Evolutionary conservation across 352 stramenopile species (phyloP), one percentile per base, ranked within the genome.

Genomic region (Phytophthora pinifolia): DNA sequence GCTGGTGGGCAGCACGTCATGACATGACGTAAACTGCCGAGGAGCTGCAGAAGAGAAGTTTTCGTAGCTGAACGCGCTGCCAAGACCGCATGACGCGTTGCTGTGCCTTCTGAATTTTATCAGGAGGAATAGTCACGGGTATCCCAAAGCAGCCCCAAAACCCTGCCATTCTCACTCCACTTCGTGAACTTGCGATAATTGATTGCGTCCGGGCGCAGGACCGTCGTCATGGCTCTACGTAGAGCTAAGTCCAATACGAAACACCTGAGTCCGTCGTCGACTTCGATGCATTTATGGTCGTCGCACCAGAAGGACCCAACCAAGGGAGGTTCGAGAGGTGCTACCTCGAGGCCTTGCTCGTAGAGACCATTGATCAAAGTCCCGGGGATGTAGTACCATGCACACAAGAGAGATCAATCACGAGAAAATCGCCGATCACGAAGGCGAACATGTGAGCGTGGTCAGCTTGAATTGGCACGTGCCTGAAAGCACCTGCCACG

Each of bases 371-470:
- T 54, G 27, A 54, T 54, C 1, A 46, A n/a, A 5, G 46, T 9
- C 8, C 46, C 46, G 6, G 35, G 34, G 3, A 46, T 5, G 9
- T 10, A 45, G 7, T 46, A 54, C 32, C 31, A 50, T 5, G 33
- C 36, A 14, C 46, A 56, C 4, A n/a, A n/a, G 48, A 17, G 12
- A 56, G 10, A 15, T 47, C 48, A 7, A 56, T 34, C 4, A 59
- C 51, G 0, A 59, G 15, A 15, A 27, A 46, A 8, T 32, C 51
- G 6, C 29, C 51, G n/a, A 59, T 36, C 20, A 33, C 0, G 17
- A 59, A 59, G 0, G 42, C 51, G 18, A 59, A 59, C 42, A 59
- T 59, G 35, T 59, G 41, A 1, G 22, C 31, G 13, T 41, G 38
- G n/a, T 59, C 39, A 9, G 31, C 38, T 13, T 48, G 8, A 6